Evolutionary conservation across 1,284 basidiomycete species (phyloP), one percentile per base, ranked within the genome.

Genomic region (Moesziomyces parantarcticus): DNA sequence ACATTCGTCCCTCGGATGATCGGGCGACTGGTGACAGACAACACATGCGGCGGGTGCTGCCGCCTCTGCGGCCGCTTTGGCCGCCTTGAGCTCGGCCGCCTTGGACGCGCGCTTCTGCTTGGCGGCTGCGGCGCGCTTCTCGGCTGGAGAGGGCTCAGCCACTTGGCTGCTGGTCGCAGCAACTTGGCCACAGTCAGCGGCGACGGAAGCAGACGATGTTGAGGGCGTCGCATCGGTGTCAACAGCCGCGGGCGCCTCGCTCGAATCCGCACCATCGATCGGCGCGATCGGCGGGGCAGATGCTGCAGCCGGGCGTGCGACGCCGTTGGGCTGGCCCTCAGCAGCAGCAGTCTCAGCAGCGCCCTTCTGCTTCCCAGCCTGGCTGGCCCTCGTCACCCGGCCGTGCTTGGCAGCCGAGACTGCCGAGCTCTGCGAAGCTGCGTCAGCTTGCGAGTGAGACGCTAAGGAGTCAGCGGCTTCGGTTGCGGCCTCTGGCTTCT

Each of bases 1-100:
- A 14, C 67, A 70, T 2, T 51, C 26, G n/a, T 59, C 54, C 26
- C 48, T 20, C 1, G 53, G 61, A 44, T 70, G 67, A 6, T 51
- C 14, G 0, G 67, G 67, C 10, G 47, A 32, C 0, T 50, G 34
- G 9, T 54, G 46, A 22, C 67, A 70, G 23, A 53, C 61, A 9
- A 70, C 39, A 43, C 67, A 70, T 3, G 44, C 32, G 23, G 54
- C 20, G 10, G 49, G 39, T 44, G 43, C 16, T 8, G 53, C 5
- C 6, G 42, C 5, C 26, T 18, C 20, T 3, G 46, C 46, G 1
- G 41, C 45, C 29, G 29, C 46, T 29, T 51, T 49, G 5, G 39
- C 39, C 1, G 45, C 46, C 42, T 59, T 50, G 16, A 51, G 34
- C 26, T 47, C 53, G 36, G 46, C 41, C 5, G 49, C 49, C 25